Evolutionary conservation across 805 yeast species (phyloP).

Genomic region (Saturnispora galanensis): DNA sequence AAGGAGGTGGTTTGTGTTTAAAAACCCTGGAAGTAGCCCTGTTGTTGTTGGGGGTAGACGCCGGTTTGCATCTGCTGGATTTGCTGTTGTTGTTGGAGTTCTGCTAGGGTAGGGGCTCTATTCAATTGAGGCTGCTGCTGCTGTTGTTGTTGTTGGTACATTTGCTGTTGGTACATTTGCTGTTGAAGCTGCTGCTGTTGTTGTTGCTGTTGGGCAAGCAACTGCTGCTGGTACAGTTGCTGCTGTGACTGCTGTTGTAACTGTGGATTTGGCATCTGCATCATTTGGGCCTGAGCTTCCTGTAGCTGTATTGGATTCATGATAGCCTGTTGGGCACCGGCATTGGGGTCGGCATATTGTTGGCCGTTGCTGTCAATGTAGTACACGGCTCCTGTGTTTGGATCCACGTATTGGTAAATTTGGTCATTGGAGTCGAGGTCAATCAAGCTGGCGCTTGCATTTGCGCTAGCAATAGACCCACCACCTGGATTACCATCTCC

Average conservation of each 20-base stretch:
- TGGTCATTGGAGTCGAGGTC: constrained; percentile 27
- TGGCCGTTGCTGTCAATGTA: constrained; percentile 64
- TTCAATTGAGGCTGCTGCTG: not conserved
- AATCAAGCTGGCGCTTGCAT: constrained; percentile 23
- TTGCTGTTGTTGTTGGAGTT: constrained; percentile 3
- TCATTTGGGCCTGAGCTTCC: constrained; percentile 20
- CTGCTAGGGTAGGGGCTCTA: not conserved
- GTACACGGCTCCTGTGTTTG: constrained; percentile 54
- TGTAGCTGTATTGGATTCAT: constrained; percentile 19
- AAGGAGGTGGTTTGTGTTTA: not conserved
- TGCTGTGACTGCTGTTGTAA: constrained; percentile 21
- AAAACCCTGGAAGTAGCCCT: constrained; percentile 3
- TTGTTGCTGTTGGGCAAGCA: constrained; percentile 15
- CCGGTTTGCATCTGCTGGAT: constrained; percentile 5
- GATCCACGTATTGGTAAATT: constrained; percentile 62
- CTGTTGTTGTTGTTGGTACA: constrained; percentile 12
- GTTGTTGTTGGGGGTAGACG: constrained; percentile 1
- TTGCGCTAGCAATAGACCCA: too few species aligned
- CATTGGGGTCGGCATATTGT: constrained; percentile 43
- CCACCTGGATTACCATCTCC: constrained; percentile 12
- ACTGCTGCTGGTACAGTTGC: constrained; percentile 16
- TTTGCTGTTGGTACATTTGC: constrained; percentile 4
- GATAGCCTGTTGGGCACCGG: constrained; percentile 16
- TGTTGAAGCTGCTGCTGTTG: constrained; percentile 7
- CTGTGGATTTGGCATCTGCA: constrained; percentile 20